Base-by-base conservation (phyloP, 352 stramenopile genomes). In the Globisporangium parvum region DNA sequence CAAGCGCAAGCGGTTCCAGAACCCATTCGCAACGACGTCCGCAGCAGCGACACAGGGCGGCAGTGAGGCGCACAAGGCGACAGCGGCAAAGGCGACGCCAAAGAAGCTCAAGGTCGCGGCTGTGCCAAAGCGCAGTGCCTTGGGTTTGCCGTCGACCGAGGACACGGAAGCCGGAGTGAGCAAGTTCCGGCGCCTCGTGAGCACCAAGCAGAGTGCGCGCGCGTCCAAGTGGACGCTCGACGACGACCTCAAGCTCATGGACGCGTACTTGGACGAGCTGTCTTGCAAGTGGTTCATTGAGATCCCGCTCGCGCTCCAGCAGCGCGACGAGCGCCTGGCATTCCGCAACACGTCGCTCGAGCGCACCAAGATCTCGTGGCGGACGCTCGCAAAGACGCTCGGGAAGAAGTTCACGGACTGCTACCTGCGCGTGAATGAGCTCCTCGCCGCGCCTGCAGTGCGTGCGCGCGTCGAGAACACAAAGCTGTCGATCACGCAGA, bases 281-380 rank as follows among this genome's bases (percentile, higher is more conserved):
- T 87, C 80, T 2, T 75, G 67, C 20, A 70, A 77, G 31, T 94
- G 85, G 81, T 87, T 88, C 62, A 79, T 94, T 28, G 80, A 91
- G 21, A 57, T 94, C 6, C 85, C 85, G 0, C 37, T 90, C 35
- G 77, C 81, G 11, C 62, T 94, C 6, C 81, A 91, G 54, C 68
- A 67, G 24, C 55, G 68, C n/a, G 67, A 84, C 37, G 85, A 92
- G 60, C 68, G 66, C 6, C 65, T 88, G 0, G 80, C 80, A 6
- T 92, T 94, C 49, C 75, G 80, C 10, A 82, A 75, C 17, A 72
- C 80, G 4, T 60, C 55, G 2, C 45, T 92, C 5, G 71, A 71
- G 2, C 69, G 85, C 15, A 77, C 78, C 12, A 70, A 77, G 10
- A 90, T 91, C 44, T 80, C 78, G 18, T 94, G 81, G 81, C 91